Conservation (phyloP, 441 rosid species). For the Arabidopsis lyrata region DNA sequence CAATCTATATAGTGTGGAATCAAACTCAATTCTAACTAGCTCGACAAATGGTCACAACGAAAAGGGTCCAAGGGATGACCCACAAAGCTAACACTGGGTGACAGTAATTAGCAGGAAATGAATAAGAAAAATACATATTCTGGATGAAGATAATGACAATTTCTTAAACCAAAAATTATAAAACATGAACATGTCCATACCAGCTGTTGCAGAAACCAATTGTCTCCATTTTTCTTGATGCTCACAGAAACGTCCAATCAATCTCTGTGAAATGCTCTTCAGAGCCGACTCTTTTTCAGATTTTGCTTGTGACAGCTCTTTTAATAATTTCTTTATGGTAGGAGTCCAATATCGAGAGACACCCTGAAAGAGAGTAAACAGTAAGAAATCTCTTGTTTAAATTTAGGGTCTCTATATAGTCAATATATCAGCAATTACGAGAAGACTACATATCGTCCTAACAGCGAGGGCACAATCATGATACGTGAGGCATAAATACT, state of each 20-base stretch:
- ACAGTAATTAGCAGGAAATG: conserved; percentile 16
- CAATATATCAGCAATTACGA: conserved; percentile 27
- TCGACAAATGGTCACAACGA: conserved; percentile 20
- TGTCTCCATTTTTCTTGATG: conserved; percentile 88
- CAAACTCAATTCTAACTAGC: conserved; percentile 27
- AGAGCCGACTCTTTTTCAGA: conserved; percentile 80
- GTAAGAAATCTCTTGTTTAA: conserved; percentile 18
- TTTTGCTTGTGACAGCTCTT: conserved; percentile 82
- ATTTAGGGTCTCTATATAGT: conserved; percentile 8
- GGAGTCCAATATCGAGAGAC: conserved; percentile 55
- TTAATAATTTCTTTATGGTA: conserved; percentile 70
- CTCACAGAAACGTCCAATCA: conserved; percentile 74
- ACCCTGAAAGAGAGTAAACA: conserved; percentile 61
- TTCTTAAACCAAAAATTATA: conserved; percentile 12
- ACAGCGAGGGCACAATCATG: conserved; percentile 12
- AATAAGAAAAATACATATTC: neutral
- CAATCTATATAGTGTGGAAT: conserved; percentile 3
- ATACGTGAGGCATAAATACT: conserved; percentile 10
- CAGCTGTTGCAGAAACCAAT: conserved; percentile 82
- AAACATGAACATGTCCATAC: conserved; percentile 49
- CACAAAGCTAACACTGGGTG: conserved; percentile 20
- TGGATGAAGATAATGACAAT: conserved; percentile 19
- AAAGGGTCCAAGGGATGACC: conserved; percentile 20
- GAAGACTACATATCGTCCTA: conserved; percentile 16
- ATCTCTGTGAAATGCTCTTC: conserved; percentile 80